Percentiles rank a stretch among this genome's conserved stretches.
Conservation (phyloP, 176 grass and related monocot species). For the Eleusine indica region DNA sequence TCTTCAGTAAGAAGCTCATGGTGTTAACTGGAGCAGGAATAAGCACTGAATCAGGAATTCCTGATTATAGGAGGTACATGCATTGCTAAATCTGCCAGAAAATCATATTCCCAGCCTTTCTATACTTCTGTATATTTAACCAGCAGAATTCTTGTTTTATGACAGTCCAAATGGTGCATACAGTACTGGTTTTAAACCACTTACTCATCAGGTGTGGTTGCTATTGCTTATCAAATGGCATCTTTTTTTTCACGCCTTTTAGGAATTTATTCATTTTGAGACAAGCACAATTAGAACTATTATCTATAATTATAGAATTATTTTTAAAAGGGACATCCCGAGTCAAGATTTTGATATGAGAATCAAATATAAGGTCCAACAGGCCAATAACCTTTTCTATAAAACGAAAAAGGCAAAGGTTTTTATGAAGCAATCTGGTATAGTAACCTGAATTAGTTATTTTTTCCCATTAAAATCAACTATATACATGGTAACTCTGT, state of each 20-base stretch:
- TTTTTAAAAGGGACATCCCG: neutral
- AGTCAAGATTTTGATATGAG: neutral
- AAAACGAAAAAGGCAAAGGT: neutral
- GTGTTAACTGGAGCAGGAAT: slow-evolving; percentile 94
- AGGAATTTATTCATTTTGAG: neutral
- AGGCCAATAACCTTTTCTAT: neutral
- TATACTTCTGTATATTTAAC: slow-evolving; percentile 26
- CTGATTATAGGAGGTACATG: slow-evolving; percentile 91
- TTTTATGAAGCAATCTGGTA: neutral
- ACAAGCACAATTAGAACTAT: neutral
- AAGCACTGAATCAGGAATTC: slow-evolving; percentile 95
- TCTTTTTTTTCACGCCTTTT: slow-evolving; percentile 7
- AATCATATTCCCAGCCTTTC: slow-evolving; percentile 15
- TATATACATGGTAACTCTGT: neutral
- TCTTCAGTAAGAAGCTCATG: slow-evolving; percentile 78
- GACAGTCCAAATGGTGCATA: slow-evolving; percentile 94
- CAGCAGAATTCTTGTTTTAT: slow-evolving; percentile 28
- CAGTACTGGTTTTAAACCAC: slow-evolving; percentile 96
- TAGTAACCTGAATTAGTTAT: neutral
- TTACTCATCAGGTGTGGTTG: slow-evolving; percentile 84
- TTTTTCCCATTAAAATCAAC: slow-evolving; percentile 16
- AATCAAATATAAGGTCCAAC: neutral
- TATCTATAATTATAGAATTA: neutral
- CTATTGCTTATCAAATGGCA: neutral
- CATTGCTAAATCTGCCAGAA: slow-evolving; percentile 1